These are phyloP conservation scores for Fusarium floridanum DNA, from an alignment of 2,329 filamentous ascomycete genomes.

Conservation along the genomic window DNA sequence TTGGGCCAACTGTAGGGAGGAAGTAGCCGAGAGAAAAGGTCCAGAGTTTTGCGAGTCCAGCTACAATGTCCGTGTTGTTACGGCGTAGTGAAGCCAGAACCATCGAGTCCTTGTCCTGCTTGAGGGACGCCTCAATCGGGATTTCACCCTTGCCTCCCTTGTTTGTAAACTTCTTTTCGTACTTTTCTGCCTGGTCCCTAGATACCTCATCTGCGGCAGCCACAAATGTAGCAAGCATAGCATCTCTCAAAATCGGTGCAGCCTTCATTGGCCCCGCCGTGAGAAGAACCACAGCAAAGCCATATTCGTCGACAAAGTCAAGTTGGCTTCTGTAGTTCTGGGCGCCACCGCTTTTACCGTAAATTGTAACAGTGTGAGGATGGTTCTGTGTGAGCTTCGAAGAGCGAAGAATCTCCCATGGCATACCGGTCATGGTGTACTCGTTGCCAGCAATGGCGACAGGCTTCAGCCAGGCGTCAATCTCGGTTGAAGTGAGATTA, in stretches of 20 bases:
- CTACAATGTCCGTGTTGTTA: conserved; percentile 39
- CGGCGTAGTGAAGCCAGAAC: conserved; percentile 38
- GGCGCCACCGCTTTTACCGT: conserved; percentile 53
- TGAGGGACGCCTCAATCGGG: conserved; percentile 31
- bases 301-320: conserved; percentile 52
- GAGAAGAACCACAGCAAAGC: conserved; percentile 48
- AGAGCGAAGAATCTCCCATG: conserved; percentile 54
- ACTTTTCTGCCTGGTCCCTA: conserved; percentile 43
- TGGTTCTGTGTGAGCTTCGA: conserved; percentile 43
- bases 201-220: conserved; percentile 47
- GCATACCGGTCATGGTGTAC: conserved; percentile 50
- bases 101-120: conserved; percentile 45
- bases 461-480: conserved; percentile 54
- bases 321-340: conserved; percentile 53
- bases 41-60: conserved; percentile 41
- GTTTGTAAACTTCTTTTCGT: conserved; percentile 32
- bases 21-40: conserved; percentile 41
- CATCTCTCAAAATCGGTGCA: conserved; percentile 44
- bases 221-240: conserved; percentile 46
- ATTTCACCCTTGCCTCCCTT: neutral
- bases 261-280: conserved; percentile 50
- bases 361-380: conserved; percentile 50
- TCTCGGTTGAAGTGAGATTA: conserved; percentile 41
- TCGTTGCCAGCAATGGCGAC: conserved; percentile 47
- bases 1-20: conserved; percentile 28